Conservation (phyloP, 2,329 filamentous ascomycete species). For the Nemania serpens region DNA sequence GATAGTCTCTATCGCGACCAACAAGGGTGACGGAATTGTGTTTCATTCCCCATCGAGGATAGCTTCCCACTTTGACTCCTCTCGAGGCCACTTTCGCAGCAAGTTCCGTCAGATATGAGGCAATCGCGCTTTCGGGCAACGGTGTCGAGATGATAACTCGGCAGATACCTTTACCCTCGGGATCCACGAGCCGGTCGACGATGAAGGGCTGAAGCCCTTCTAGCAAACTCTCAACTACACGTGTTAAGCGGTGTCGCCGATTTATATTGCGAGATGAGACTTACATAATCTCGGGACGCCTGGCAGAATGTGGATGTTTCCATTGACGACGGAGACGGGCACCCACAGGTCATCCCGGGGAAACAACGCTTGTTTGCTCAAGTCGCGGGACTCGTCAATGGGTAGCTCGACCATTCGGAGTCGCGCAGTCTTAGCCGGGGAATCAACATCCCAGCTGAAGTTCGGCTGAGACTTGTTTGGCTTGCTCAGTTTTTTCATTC, state of each 20-base stretch:
- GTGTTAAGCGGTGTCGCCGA: background rate
- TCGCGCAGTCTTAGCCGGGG: constrained; percentile 77
- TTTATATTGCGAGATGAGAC: constrained; percentile 31
- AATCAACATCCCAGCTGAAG: constrained; percentile 85
- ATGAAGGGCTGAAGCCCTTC: constrained; percentile 75
- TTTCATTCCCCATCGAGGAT: constrained; percentile 88
- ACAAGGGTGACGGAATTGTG: constrained; percentile 91
- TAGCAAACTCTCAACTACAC: constrained; percentile 71
- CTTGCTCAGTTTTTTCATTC: constrained; percentile 82
- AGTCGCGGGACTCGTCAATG: constrained; percentile 67
- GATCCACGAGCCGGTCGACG: constrained; percentile 73
- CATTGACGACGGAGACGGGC: constrained; percentile 84
- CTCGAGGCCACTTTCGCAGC: constrained; percentile 72
- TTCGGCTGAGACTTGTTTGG: constrained; percentile 72
- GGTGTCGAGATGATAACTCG: constrained; percentile 87
- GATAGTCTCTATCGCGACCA: constrained; percentile 71
- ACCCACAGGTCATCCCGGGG: constrained; percentile 86
- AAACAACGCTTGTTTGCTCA: constrained; percentile 77
- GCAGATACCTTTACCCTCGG: constrained; percentile 78
- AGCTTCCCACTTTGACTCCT: constrained; percentile 93
- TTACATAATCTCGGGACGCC: constrained; percentile 82
- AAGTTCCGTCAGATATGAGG: constrained; percentile 79
- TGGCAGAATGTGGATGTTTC: constrained; percentile 90
- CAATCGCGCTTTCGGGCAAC: constrained; percentile 82
- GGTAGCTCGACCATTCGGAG: constrained; percentile 90